Conservation (phyloP, 169 alveolate genomes). For the Cyclospora cayetanensis region DNA sequence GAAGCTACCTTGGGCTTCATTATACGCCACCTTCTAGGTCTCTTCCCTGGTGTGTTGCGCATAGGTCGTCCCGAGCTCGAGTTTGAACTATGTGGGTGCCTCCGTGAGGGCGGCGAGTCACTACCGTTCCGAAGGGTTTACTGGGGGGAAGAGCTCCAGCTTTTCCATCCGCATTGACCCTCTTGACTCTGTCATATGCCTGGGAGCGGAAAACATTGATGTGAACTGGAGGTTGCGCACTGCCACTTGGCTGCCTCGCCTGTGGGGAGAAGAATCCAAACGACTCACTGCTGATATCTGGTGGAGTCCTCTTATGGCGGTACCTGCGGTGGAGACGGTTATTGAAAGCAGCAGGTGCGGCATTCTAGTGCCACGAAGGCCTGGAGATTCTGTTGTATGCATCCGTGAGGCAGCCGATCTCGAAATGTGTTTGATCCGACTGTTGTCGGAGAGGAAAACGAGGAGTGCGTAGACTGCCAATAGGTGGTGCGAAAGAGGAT, state of each 20-base stretch:
- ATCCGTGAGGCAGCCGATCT: too few relatives aligned
- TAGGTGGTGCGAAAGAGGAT: too few relatives aligned
- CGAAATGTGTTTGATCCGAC: too few relatives aligned
- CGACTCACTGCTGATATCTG: not conserved
- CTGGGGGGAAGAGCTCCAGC: not conserved
- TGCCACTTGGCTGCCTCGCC: not conserved
- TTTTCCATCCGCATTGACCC: not conserved
- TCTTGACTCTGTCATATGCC: not conserved
- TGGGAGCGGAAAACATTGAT: not conserved
- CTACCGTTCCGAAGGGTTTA: not conserved
- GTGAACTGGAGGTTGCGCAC: not conserved
- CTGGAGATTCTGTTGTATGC: too few relatives aligned
- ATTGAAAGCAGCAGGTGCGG: too few relatives aligned
- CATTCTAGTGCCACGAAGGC: too few relatives aligned
- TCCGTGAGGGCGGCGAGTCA: not conserved
- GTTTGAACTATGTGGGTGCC: not conserved
- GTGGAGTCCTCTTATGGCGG: constrained; percentile 17
- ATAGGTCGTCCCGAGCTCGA: not conserved
- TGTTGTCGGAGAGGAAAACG: too few relatives aligned
- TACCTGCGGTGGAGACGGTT: not conserved
- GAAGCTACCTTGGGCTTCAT: too few relatives aligned
- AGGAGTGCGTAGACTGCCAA: too few relatives aligned
- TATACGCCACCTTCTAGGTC: too few relatives aligned
- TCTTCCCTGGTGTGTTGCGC: too few relatives aligned
- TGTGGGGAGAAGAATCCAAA: not conserved